These are phyloP conservation scores for Aspergillus haitiensis DNA, from an alignment of 495 filamentous ascomycete species.

Conservation along the genomic window DNA sequence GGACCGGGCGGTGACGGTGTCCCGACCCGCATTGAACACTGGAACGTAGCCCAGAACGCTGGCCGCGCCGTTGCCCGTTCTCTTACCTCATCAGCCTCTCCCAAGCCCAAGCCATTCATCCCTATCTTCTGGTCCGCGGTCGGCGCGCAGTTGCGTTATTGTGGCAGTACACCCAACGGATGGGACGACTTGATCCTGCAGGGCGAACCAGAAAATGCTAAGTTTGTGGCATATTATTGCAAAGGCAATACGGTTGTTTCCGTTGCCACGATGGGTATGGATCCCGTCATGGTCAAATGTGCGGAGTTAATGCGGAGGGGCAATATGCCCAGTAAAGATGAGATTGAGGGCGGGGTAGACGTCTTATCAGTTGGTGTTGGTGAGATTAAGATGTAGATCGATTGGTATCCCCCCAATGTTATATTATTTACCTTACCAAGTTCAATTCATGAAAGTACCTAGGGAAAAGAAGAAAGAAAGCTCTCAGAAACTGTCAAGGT, in stretches of 20 bases:
- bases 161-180: conserved; percentile 75
- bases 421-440: too few species aligned
- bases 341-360: conserved; percentile 73
- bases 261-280: conserved; percentile 85
- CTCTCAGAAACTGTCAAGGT: too few species aligned
- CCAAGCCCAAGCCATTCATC: conserved; percentile 70
- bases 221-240: conserved; percentile 86
- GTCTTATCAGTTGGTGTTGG: conserved; percentile 62
- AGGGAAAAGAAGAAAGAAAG: too few species aligned
- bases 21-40: conserved; percentile 83
- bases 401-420: neutral
- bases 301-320: conserved; percentile 83
- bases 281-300: conserved; percentile 80
- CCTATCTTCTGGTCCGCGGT: conserved; percentile 97
- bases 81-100: conserved; percentile 16
- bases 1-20: conserved; percentile 74
- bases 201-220: conserved; percentile 75
- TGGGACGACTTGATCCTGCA: conserved; percentile 81
- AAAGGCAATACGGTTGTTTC: conserved; percentile 89
- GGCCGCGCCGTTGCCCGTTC: conserved; percentile 71
- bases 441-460: too few species aligned
- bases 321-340: conserved; percentile 78
- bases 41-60: conserved; percentile 95
- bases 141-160: conserved; percentile 86
- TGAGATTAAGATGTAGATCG: conserved; percentile 28